Evolutionary conservation across 2,329 filamentous ascomycete species (phyloP).

Genomic region (Phyllosticta citriasiana): DNA sequence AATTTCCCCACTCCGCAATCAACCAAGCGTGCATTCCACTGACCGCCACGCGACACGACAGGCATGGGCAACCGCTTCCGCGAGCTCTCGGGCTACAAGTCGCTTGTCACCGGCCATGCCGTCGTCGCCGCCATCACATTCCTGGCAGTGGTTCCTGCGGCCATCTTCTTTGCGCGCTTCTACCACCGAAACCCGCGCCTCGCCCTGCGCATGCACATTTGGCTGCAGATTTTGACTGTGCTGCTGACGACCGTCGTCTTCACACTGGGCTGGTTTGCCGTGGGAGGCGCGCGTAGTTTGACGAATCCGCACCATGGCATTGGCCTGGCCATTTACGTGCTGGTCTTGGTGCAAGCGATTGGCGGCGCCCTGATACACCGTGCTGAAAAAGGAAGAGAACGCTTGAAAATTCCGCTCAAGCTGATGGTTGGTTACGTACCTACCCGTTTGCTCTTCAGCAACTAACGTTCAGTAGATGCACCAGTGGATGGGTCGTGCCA

Average conservation of each 20-base stretch:
- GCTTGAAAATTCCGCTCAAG: constrained; percentile 46
- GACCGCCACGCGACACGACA: constrained; percentile 22
- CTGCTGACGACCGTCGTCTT: constrained; percentile 62
- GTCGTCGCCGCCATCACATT: constrained; percentile 65
- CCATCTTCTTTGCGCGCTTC: constrained; percentile 67
- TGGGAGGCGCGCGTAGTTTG: constrained; percentile 59
- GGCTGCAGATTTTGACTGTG: constrained; percentile 60
- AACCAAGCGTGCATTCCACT: background rate
- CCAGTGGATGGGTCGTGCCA: constrained; percentile 72
- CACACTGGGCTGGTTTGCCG: constrained; percentile 66
- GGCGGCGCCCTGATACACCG: constrained; percentile 56
- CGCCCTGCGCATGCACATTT: constrained; percentile 61
- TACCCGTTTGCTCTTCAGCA: background rate
- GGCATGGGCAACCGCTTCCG: constrained; percentile 77
- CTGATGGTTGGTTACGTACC: constrained; percentile 40
- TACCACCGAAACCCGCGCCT: constrained; percentile 51
- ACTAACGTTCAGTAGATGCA: constrained; percentile 50
- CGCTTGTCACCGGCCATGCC: constrained; percentile 60
- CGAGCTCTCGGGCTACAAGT: constrained; percentile 58
- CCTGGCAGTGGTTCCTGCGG: constrained; percentile 59
- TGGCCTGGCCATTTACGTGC: constrained; percentile 65
- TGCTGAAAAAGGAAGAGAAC: constrained; percentile 42
- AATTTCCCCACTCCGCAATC: background rate
- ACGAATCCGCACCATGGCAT: constrained; percentile 82
- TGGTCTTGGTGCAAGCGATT: constrained; percentile 61